phyloP scores from a whole-genome alignment of 257 asterid genomes.

The Solanum chiquidenum region DNA sequence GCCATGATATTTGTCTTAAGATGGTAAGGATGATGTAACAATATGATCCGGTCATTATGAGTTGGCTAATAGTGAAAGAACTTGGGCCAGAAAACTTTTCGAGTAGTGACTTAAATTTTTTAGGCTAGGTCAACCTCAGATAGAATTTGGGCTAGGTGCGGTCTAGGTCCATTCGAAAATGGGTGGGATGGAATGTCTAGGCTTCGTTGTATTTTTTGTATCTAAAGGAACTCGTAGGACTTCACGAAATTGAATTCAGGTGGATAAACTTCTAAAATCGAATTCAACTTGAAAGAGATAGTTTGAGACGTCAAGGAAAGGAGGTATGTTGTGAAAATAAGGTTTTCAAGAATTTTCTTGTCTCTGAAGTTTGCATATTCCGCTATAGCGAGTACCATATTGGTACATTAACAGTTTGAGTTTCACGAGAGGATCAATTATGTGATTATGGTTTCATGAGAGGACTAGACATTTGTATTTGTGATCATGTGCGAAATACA shows the following conservation, averaged over 20 bases:
- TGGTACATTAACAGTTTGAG: neutral
- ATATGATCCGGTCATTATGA: no score
- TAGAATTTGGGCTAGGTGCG: neutral
- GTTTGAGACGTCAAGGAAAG: neutral
- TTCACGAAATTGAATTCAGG: neutral
- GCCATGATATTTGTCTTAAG: neutral
- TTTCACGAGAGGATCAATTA: neutral
- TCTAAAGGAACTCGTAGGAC: neutral
- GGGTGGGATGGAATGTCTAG: neutral
- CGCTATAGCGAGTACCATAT: neutral
- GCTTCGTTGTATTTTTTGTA: neutral
- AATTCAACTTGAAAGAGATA: neutral
- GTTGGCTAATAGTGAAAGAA: neutral
- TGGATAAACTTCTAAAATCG: no score
- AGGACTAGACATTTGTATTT: neutral
- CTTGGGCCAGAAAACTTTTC: neutral
- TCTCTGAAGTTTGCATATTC: neutral
- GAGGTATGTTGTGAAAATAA: neutral
- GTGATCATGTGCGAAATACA: neutral
- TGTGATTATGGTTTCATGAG: neutral
- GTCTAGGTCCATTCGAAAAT: neutral
- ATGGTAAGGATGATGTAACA: neutral
- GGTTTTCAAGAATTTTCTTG: neutral
- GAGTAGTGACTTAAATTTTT: neutral
- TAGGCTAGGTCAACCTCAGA: neutral